These are phyloP conservation scores for Dipodascus geniculatus DNA, from an alignment of 805 yeast species.

Conservation along the genomic window DNA sequence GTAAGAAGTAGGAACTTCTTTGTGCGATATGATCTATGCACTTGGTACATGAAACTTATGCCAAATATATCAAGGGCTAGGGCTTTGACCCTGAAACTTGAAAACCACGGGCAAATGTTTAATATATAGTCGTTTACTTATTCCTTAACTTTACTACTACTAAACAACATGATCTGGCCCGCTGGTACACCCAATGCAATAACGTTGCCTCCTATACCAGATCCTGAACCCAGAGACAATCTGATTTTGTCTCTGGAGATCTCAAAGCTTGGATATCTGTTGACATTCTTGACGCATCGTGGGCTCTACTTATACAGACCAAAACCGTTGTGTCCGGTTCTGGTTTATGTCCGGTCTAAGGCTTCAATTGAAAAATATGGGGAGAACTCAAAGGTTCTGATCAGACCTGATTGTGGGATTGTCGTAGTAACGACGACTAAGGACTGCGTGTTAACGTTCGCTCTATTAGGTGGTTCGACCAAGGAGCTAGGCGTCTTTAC, in stretches of 20 bases:
- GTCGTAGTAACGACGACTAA: conserved; percentile 19
- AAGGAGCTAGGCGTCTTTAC: conserved; percentile 10
- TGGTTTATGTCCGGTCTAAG: conserved; percentile 34
- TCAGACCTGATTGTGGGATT: conserved; percentile 35
- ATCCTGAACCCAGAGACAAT: conserved; percentile 20
- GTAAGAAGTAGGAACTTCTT: not conserved
- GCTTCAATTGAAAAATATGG: conserved; percentile 39
- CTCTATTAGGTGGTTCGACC: conserved; percentile 3
- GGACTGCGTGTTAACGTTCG: conserved; percentile 14
- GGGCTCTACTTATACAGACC: conserved; percentile 30
- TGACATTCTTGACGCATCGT: conserved; percentile 27
- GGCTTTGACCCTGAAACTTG: no score
- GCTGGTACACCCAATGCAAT: conserved; percentile 20
- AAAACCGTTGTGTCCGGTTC: conserved; percentile 35
- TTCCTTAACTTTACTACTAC: not conserved
- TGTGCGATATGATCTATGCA: no score
- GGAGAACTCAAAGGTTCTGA: conserved; percentile 28
- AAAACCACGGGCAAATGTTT: no score
- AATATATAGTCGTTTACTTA: no score
- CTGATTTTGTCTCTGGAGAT: conserved; percentile 23
- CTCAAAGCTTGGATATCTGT: conserved; percentile 22
- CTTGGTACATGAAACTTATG: not conserved
- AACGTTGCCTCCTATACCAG: conserved; percentile 16
- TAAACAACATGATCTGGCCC: conserved; percentile 24
- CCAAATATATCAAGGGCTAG: no score